Base-by-base conservation (phyloP, 2,329 filamentous ascomycete genomes). In the Colletotrichum acutatum region DNA sequence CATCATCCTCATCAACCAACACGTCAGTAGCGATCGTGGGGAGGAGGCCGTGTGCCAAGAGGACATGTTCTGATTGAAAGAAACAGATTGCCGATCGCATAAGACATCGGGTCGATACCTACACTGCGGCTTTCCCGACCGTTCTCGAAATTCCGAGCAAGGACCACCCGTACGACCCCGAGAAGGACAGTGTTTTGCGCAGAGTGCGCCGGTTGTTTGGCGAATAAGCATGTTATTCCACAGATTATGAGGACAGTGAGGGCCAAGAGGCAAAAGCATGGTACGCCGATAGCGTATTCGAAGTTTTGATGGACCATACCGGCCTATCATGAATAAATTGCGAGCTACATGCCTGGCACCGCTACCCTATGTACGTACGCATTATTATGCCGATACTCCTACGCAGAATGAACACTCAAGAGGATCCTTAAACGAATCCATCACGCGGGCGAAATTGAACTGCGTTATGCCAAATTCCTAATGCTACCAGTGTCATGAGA, bases 101-200 rank as follows among this genome's bases (percentile, higher is more conserved):
- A 89, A 91, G 97, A 82, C 90, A 96, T 82, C 91, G 92, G 74
- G 93, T 99, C 77, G 97, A 99, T 83, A 91, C 91, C 49, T 98
- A 97, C 84, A 96, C 95, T 24, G 94, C 96, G 62, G 95, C 97
- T 5, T 99, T 99, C 84, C 97, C 97, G n/a, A 93, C 95, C 26
- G 90, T 99, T 67, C 91, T 99, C 71, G 97, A 99, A 84, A 98
- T 99, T 74, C 97, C 97, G 28, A 97, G 95, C 85, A 99, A 99
- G 88, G 97, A 99, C 83, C 97, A 99, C 82, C 97, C 97, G 2
- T 99, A 99, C 81, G 96, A 99, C 79, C 97, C 97, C 0, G 97
- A 99, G 85, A 99, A 99, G 87, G 97, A 99, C 83, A 98, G 96
- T 80, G 96, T 99, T 56, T 83, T 99, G 84, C 94, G 95, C 85